Conservation (phyloP, 257 asterid species). For the Ophiorrhiza pumila region DNA sequence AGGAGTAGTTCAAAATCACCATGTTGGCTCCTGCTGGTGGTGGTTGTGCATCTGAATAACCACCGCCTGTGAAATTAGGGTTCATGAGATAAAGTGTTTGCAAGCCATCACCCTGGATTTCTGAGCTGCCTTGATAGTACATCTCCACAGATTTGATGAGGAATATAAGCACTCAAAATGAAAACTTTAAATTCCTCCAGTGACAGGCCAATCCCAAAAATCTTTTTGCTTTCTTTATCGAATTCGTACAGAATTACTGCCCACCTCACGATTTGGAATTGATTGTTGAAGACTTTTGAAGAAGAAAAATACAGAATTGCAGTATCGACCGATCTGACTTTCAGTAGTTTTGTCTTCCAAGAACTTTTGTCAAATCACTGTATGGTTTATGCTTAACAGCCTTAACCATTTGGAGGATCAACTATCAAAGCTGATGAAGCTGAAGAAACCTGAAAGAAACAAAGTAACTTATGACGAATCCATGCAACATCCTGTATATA, state of each 20-base stretch:
- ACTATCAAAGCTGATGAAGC: slow-evolving; percentile 15
- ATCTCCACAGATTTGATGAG: slow-evolving; percentile 27
- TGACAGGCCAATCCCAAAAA: too few species aligned
- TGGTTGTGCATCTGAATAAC: slow-evolving; percentile 38
- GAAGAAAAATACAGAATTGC: not conserved
- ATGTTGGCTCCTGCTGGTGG: slow-evolving; percentile 26
- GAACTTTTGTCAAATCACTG: not conserved
- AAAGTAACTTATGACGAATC: slow-evolving; percentile 20
- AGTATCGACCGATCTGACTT: not conserved
- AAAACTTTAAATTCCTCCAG: too few species aligned
- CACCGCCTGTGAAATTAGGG: slow-evolving; percentile 45
- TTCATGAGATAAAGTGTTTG: slow-evolving; percentile 73
- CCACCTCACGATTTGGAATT: too few species aligned
- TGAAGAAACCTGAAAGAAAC: slow-evolving; percentile 26
- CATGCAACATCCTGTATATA: slow-evolving; percentile 34
- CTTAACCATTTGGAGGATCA: slow-evolving; percentile 7
- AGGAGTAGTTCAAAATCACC: slow-evolving; percentile 34
- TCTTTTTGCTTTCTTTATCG: too few species aligned
- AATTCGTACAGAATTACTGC: too few species aligned
- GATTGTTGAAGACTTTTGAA: too few species aligned
- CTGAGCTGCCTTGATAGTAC: slow-evolving; percentile 63
- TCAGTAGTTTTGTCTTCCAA: not conserved
- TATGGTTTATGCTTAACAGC: too few species aligned
- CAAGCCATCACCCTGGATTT: slow-evolving; percentile 61
- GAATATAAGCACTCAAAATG: not conserved